A percentile compares a stretch with the other conserved stretches of the same genome.
Conservation (phyloP, 257 asterid genomes). For the Penstemon davidsonii region DNA sequence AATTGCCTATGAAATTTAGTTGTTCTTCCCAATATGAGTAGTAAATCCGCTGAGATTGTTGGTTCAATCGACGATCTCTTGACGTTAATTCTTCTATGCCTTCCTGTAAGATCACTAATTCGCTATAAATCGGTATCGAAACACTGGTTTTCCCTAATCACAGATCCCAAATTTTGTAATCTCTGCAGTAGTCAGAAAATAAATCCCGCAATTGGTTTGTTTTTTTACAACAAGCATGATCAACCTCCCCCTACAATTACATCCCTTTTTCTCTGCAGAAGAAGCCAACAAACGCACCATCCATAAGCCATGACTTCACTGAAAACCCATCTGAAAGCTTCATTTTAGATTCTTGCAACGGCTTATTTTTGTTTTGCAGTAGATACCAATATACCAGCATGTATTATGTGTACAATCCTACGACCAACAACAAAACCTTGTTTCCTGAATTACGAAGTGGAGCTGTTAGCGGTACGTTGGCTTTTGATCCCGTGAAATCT, state of each 20-base stretch:
- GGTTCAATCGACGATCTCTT: slow-evolving; percentile 31
- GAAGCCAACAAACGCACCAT: neutral
- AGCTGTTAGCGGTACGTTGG: slow-evolving; percentile 15
- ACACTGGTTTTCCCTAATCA: slow-evolving; percentile 29
- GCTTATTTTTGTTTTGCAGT: slow-evolving; percentile 22
- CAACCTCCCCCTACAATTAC: neutral
- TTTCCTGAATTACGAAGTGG: slow-evolving; percentile 12
- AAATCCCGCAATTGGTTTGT: slow-evolving; percentile 18
- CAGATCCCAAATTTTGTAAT: slow-evolving; percentile 24
- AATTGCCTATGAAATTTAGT: no score
- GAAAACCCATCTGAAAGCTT: neutral
- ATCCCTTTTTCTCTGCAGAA: neutral
- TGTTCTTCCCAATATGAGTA: no score
- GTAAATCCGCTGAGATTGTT: slow-evolving; percentile 18
- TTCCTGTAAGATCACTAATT: slow-evolving; percentile 31
- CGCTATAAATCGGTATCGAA: slow-evolving; percentile 35
- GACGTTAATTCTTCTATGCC: slow-evolving; percentile 21
- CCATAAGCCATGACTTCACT: no score
- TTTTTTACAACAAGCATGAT: neutral
- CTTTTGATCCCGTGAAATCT: slow-evolving; percentile 36
- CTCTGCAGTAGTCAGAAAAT: neutral
- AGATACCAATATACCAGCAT: neutral
- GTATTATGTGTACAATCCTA: slow-evolving; percentile 29
- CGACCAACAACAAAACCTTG: slow-evolving; percentile 9
- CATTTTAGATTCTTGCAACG: slow-evolving; percentile 34